Conservation (phyloP, 306 rosid species). For the Rubus idaeus region DNA sequence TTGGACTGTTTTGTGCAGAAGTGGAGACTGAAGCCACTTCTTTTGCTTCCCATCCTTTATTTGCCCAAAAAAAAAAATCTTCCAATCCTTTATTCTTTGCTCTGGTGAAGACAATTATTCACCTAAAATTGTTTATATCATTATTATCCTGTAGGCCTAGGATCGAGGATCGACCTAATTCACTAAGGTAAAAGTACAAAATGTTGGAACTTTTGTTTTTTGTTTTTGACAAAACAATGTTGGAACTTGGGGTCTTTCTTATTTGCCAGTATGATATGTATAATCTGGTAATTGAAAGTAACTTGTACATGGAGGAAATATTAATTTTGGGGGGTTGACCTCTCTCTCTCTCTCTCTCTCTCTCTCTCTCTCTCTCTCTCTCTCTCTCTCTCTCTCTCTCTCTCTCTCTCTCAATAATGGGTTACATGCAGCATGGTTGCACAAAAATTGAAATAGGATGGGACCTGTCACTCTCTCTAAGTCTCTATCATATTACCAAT, state of each 20-base stretch:
- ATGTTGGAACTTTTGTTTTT: no score
- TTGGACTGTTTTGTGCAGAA: background rate
- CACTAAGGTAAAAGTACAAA: background rate
- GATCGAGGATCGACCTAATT: no score
- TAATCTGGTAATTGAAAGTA: background rate
- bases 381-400: constrained; percentile 4
- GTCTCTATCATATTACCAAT: background rate
- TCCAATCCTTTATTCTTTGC: background rate
- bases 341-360: constrained; percentile 4
- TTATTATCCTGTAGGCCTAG: background rate
- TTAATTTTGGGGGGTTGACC: background rate
- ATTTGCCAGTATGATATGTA: background rate
- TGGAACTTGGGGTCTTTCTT: background rate
- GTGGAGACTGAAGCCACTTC: background rate
- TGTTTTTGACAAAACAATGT: background rate
- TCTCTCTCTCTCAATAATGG: constrained; percentile 22
- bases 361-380: constrained; percentile 2
- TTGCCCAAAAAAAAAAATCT: no score
- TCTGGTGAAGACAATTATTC: background rate
- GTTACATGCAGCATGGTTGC: constrained; percentile 17
- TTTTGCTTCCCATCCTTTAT: background rate
- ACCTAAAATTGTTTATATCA: background rate
- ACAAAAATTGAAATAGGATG: constrained; percentile 3
- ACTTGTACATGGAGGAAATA: background rate
- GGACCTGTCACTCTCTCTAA: constrained; percentile 11